Evolutionary conservation across 2,329 filamentous ascomycete species (phyloP).

Genomic region (Apiospora marii): DNA sequence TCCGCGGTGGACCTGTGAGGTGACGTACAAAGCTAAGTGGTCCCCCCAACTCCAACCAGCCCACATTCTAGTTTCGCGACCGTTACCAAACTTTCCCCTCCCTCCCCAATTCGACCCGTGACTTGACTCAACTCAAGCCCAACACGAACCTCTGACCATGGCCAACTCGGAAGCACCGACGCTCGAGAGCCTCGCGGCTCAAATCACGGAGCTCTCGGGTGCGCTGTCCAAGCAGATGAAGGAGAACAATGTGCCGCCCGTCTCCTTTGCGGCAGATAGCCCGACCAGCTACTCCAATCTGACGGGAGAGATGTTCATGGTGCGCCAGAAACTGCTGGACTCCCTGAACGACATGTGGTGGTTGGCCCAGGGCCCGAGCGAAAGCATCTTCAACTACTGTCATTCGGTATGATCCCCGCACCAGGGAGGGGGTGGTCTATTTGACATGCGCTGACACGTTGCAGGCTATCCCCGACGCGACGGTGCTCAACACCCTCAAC

Average conservation of each 20-base stretch:
- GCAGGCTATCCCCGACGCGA: slow-evolving; percentile 53
- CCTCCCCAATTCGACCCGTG: background rate
- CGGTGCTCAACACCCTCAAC: slow-evolving; percentile 56
- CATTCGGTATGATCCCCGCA: slow-evolving; percentile 44
- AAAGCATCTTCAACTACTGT: slow-evolving; percentile 56
- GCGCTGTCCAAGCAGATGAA: slow-evolving; percentile 49
- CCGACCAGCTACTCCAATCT: slow-evolving; percentile 51
- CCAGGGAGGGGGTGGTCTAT: background rate
- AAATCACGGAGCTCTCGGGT: slow-evolving; percentile 53
- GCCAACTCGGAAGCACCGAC: slow-evolving; percentile 43
- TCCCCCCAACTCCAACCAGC: background rate
- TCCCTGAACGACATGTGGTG: slow-evolving; percentile 55
- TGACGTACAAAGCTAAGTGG: background rate
- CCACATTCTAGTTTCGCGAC: background rate
- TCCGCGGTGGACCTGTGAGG: background rate
- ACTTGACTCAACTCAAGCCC: background rate
- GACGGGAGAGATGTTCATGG: slow-evolving; percentile 51
- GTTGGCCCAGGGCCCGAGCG: slow-evolving; percentile 56
- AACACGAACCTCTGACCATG: slow-evolving; percentile 34
- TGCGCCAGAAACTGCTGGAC: slow-evolving; percentile 53
- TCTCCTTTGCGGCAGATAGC: slow-evolving; percentile 53
- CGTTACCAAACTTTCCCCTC: background rate
- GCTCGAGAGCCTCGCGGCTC: slow-evolving; percentile 52
- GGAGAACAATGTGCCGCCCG: slow-evolving; percentile 51
- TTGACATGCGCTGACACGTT: slow-evolving; percentile 24